phyloP scores from a whole-genome alignment of 192 early-diverging fungal genomes.

The Coemansia sp. region DNA sequence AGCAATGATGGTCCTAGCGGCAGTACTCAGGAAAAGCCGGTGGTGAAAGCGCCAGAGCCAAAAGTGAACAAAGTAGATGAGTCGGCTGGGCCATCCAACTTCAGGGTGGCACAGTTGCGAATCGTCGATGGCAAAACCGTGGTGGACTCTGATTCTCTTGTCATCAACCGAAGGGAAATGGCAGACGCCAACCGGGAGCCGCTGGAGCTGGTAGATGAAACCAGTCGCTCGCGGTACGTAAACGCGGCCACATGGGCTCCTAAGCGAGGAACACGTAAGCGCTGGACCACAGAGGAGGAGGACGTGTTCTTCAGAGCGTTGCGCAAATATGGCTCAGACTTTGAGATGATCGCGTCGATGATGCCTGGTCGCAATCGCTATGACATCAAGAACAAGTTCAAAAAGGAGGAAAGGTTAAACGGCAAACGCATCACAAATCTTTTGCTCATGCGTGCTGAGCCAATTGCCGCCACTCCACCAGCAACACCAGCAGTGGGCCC shows the following conservation, averaged over 20 bases:
- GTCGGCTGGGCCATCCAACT: constrained; percentile 16
- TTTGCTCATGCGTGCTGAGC: constrained; percentile 24
- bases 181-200: constrained; percentile 25
- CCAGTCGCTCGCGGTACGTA: constrained; percentile 30
- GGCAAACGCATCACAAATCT: constrained; percentile 32
- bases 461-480: constrained; percentile 2
- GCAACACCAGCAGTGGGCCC: background rate
- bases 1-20: background rate
- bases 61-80: background rate
- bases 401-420: constrained; percentile 37
- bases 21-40: background rate
- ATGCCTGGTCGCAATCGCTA: constrained; percentile 44
- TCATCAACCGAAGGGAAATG: constrained; percentile 48
- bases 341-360: constrained; percentile 45
- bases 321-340: constrained; percentile 49
- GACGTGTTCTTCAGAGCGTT: constrained; percentile 42
- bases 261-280: constrained; percentile 34
- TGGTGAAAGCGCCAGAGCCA: background rate
- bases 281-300: constrained; percentile 46
- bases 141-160: constrained; percentile 47
- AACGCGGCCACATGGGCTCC: constrained; percentile 49
- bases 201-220: constrained; percentile 52
- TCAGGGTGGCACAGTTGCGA: constrained; percentile 47
- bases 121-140: constrained; percentile 52
- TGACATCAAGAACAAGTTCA: constrained; percentile 55